Evolutionary conservation across 768 basidiomycete species (phyloP).

Genomic region (Nidularia pulvinata): DNA sequence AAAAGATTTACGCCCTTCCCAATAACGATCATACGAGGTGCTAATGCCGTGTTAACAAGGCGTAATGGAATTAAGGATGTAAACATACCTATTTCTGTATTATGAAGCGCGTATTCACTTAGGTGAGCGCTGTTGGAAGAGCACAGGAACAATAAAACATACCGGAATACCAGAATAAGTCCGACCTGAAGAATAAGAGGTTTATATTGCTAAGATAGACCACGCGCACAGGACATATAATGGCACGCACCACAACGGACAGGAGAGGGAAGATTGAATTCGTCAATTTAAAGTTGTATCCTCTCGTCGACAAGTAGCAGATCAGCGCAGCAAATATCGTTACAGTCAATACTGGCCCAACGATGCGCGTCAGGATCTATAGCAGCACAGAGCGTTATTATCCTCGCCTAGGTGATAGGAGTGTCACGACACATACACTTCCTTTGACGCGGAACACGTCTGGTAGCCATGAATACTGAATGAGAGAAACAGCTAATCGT

Average conservation of each 20-base stretch:
- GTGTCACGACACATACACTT: conserved; percentile 55
- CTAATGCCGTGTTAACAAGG: conserved; percentile 24
- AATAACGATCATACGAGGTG: conserved; percentile 86
- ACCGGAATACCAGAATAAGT: conserved; percentile 87
- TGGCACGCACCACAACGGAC: conserved; percentile 79
- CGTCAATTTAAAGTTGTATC: conserved; percentile 61
- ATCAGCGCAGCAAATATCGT: conserved; percentile 70
- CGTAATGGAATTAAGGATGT: not conserved
- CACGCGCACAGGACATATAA: conserved; percentile 1
- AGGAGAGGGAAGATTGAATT: conserved; percentile 88
- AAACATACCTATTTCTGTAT: conserved; percentile 58
- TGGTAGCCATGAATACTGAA: conserved; percentile 86
- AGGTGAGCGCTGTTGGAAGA: not conserved
- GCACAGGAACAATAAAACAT: conserved; percentile 14
- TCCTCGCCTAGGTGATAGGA: not conserved
- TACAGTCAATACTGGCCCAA: conserved; percentile 84
- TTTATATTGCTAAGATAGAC: conserved; percentile 2
- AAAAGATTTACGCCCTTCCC: conserved; percentile 89
- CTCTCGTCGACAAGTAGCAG: conserved; percentile 57
- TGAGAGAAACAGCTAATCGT: not conserved
- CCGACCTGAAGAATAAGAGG: conserved; percentile 59
- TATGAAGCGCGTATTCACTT: too few relatives aligned
- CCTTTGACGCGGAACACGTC: conserved; percentile 86
- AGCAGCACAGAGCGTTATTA: conserved; percentile 4
- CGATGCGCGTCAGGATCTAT: conserved; percentile 70